phyloP scores from a whole-genome alignment of 257 asterid species.

The Hygrophila difformis region DNA sequence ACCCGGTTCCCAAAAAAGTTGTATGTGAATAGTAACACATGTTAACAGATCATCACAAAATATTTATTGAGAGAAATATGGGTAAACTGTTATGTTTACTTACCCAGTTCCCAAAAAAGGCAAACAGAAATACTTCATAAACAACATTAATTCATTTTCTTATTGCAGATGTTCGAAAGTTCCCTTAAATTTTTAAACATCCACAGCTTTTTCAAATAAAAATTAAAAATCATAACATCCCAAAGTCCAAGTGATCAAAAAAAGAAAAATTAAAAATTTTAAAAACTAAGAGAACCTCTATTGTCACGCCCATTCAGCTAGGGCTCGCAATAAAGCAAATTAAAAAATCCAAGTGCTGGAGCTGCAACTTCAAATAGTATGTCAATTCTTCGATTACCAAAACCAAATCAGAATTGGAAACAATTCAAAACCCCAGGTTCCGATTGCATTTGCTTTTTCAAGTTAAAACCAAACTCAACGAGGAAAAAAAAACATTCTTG shows the following conservation, averaged over 20 bases:
- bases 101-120: too few relatives aligned
- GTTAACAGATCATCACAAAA: too few relatives aligned
- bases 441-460: slow-evolving; percentile 3
- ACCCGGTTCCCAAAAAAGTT: too few relatives aligned
- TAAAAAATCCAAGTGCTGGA: neutral
- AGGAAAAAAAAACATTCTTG: slow-evolving; percentile 3
- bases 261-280: neutral
- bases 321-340: neutral
- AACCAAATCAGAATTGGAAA: slow-evolving; percentile 4
- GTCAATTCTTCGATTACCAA: slow-evolving; percentile 1
- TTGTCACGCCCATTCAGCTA: too few relatives aligned
- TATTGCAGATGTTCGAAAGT: too few relatives aligned
- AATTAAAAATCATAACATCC: neutral
- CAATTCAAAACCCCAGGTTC: neutral
- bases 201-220: neutral
- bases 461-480: slow-evolving; percentile 4
- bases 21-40: too few relatives aligned
- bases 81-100: too few relatives aligned
- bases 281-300: too few relatives aligned
- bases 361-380: too few relatives aligned
- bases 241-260: neutral
- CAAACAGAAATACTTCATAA: too few relatives aligned
- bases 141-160: too few relatives aligned
- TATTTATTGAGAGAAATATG: too few relatives aligned
- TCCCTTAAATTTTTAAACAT: neutral